Base-by-base conservation (phyloP, 192 early-diverging fungal genomes). In the Backusella circina region DNA sequence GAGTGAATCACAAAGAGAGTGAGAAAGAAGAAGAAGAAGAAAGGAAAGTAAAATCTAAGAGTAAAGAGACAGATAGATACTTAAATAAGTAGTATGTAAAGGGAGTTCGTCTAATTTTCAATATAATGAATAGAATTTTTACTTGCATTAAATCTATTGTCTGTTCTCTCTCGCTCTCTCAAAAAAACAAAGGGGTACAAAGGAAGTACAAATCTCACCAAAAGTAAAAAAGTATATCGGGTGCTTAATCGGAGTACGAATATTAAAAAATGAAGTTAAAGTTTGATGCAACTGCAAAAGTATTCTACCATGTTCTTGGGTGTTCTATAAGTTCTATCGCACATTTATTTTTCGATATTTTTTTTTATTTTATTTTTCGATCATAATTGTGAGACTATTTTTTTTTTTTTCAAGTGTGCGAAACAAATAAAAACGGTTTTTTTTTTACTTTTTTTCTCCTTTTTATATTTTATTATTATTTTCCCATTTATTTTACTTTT, bases 61-160 rank as follows among this genome's bases (percentile, higher is more conserved):
- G 23, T 57, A 26, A 57, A 57, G 8, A 57, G 23, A 28, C 8
- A 26, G 54, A 12, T 9, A 13, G 8, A 26, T 57, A 18, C 26
- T 28, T 23, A 28, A 26, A 12, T 23, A 57, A 57, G 54, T 57
- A 28, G 3, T 26, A 28, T 57, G 3, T 57, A 57, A 57, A 51
- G 23, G 54, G 54, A 10, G 33, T 32, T 36, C 32, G 67, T 68
- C 67, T 38, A 23, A 36, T 68, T 68, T 68, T 12, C 33, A 68
- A 68, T 35, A 36, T 51, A 23, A 23, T 51, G 21, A 37, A 35
- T 67, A 67, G 5, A n/a, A 15, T 16, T 36, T 67, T 67, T 33
- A 32, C 65, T 67, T 67, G 65, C 65, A 67, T 67, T 51, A 51
- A 51, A 51, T 21, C n/a, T n/a, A 8, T 44, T 44, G 41, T 44